phyloP scores from a whole-genome alignment of 306 rosid species.

The Corylus avellana region DNA sequence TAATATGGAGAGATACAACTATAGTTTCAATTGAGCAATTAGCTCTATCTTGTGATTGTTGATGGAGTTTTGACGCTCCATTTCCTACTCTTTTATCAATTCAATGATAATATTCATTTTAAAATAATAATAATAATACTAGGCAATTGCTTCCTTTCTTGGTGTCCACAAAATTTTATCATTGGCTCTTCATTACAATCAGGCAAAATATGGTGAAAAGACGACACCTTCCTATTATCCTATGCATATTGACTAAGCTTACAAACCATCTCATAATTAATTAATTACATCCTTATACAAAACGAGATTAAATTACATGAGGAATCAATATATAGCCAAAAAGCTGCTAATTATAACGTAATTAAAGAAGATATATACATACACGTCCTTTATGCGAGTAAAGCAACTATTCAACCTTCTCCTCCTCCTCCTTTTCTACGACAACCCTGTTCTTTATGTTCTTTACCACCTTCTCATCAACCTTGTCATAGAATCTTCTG shows the following conservation, averaged over 20 bases:
- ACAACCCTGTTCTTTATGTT: conserved; percentile 37
- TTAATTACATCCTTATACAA: background rate
- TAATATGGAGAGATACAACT: too few relatives aligned
- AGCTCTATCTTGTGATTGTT: too few relatives aligned
- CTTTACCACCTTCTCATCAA: conserved; percentile 55
- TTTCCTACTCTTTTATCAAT: too few relatives aligned
- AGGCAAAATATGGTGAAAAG: background rate
- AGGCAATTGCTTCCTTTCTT: too few relatives aligned
- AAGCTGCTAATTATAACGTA: background rate
- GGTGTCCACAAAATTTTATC: too few relatives aligned
- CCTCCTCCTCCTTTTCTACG: conserved; percentile 20
- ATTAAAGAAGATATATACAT: background rate
- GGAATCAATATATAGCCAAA: background rate
- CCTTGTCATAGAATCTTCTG: conserved; percentile 36
- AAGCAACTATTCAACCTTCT: conserved; percentile 41
- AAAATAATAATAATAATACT: too few relatives aligned
- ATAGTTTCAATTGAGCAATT: too few relatives aligned
- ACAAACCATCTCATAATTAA: background rate
- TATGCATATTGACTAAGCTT: background rate
- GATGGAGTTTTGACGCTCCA: too few relatives aligned
- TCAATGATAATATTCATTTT: too few relatives aligned
- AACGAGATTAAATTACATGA: background rate
- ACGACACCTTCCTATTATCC: background rate
- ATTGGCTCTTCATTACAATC: background rate
- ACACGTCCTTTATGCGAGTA: background rate